phyloP scores from a whole-genome alignment of 768 basidiomycete genomes.

The Xerocomellus intermedius region DNA sequence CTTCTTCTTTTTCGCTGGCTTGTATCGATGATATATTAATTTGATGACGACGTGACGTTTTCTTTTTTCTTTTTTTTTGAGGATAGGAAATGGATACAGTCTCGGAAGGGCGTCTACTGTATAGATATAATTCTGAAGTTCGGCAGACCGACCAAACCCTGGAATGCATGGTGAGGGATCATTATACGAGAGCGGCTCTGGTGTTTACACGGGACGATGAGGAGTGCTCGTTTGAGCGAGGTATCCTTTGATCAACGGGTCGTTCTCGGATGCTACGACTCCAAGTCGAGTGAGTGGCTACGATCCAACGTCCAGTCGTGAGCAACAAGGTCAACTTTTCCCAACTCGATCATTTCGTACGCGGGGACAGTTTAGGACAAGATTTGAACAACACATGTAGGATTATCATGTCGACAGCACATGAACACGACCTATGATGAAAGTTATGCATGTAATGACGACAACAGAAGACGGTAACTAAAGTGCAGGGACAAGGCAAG shows the following conservation, averaged over 20 bases:
- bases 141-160: too few species aligned
- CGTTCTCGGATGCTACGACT: too few species aligned
- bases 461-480: slow-evolving; percentile 7
- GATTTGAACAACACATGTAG: neutral
- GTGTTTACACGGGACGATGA: too few species aligned
- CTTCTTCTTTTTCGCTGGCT: neutral
- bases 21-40: slow-evolving; percentile 6
- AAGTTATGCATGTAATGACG: slow-evolving; percentile 7
- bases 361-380: neutral
- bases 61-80: neutral
- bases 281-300: too few species aligned
- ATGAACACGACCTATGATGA: slow-evolving; percentile 1
- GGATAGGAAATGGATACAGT: neutral
- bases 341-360: neutral
- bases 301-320: too few species aligned
- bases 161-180: too few species aligned
- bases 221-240: too few species aligned
- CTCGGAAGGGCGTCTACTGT: too few species aligned
- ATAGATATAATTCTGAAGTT: too few species aligned
- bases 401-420: slow-evolving; percentile 10
- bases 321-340: too few species aligned
- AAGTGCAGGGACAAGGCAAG: neutral
- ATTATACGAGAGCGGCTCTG: too few species aligned
- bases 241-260: too few species aligned
- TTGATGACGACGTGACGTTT: slow-evolving; percentile 2